Evolutionary conservation across 2,329 filamentous ascomycete genomes (phyloP).

Genomic region (Cordyceps militaris): DNA sequence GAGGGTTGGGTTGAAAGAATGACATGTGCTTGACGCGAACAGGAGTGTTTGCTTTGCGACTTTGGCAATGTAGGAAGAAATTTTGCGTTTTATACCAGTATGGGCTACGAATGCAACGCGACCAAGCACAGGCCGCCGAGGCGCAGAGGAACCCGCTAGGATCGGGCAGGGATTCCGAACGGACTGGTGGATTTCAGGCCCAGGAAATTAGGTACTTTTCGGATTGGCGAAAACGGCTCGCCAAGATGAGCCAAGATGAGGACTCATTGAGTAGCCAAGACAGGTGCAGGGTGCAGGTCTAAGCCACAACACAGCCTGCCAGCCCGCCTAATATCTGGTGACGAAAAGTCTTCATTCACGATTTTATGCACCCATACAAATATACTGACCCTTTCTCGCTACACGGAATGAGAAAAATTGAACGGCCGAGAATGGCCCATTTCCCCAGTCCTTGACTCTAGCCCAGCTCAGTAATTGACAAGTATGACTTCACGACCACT

Average conservation of each 20-base stretch:
- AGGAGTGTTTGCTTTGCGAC: background rate
- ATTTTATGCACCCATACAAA: no score
- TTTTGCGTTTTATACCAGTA: background rate
- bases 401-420: no score
- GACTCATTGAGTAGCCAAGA: no score
- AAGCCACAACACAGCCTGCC: conserved; percentile 11
- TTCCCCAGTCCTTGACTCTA: no score
- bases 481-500: no score
- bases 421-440: no score
- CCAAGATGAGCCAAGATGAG: no score
- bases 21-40: background rate
- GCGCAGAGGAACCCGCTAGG: background rate
- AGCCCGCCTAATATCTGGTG: background rate
- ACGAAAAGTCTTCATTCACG: background rate
- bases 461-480: no score
- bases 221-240: background rate
- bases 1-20: background rate
- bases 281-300: background rate
- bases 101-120: no score
- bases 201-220: background rate
- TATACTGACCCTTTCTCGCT: no score
- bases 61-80: background rate
- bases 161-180: background rate
- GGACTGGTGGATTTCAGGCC: background rate
- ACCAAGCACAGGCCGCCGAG: background rate